phyloP scores from a whole-genome alignment of 495 filamentous ascomycete genomes.

The Apodospora peruviana region DNA sequence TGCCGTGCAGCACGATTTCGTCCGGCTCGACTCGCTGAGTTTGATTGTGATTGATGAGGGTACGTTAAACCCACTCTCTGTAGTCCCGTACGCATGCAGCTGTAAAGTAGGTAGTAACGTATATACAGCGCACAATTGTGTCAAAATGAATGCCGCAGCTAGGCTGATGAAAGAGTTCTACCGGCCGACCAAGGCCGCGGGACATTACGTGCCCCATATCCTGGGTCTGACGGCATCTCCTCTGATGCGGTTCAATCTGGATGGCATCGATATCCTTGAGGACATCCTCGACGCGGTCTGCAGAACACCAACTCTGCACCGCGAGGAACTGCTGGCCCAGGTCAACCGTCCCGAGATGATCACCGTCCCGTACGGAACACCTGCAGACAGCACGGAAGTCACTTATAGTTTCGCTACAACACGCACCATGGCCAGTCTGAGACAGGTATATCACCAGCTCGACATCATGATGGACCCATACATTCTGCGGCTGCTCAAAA shows the following conservation, averaged over 20 bases:
- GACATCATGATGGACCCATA: constrained; percentile 69
- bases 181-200: constrained; percentile 30
- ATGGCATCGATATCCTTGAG: constrained; percentile 58
- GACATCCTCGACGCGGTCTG: constrained; percentile 68
- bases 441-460: constrained; percentile 34
- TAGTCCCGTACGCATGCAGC: too few relatives aligned
- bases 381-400: constrained; percentile 1
- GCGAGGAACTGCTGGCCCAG: constrained; percentile 61
- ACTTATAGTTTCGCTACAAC: constrained; percentile 9
- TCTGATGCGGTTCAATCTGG: constrained; percentile 51
- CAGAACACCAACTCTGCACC: constrained; percentile 64
- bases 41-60: constrained; percentile 91
- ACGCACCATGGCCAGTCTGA: constrained; percentile 28
- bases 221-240: constrained; percentile 86
- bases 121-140: constrained; percentile 62
- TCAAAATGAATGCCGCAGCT: constrained; percentile 58
- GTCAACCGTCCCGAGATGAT: constrained; percentile 62
- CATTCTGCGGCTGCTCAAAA: constrained; percentile 43
- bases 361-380: constrained; percentile 41
- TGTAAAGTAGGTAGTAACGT: neutral
- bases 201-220: constrained; percentile 57
- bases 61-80: constrained; percentile 25
- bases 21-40: constrained; percentile 57
- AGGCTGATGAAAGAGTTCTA: constrained; percentile 79
- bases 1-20: constrained; percentile 75